These are phyloP conservation scores for Lentinus tigrinus DNA, from an alignment of 768 basidiomycete genomes.

Conservation along the genomic window DNA sequence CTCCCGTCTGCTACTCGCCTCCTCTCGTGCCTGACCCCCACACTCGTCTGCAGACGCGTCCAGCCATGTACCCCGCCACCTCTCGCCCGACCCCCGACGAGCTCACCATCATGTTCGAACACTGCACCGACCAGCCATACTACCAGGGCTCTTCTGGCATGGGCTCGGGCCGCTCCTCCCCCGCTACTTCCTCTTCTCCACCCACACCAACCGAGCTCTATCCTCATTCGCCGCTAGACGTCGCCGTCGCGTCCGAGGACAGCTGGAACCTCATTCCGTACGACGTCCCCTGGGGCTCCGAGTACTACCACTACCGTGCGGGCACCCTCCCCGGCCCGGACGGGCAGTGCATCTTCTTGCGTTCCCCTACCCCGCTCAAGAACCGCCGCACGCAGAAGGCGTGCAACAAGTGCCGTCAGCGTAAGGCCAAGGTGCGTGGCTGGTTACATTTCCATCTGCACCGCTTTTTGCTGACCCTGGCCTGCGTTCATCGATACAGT, in stretches of 20 bases:
- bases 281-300: constrained; percentile 38
- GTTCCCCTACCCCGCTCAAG: constrained; percentile 38
- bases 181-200: constrained; percentile 2
- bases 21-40: not conserved
- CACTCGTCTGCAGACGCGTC: not conserved
- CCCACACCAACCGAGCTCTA: constrained; percentile 4
- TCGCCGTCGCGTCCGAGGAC: constrained; percentile 15
- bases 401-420: constrained; percentile 38
- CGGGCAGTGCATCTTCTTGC: constrained; percentile 37
- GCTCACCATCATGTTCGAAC: constrained; percentile 18
- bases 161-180: constrained; percentile 5
- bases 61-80: not conserved
- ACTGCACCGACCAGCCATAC: not conserved
- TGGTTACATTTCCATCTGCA: not conserved
- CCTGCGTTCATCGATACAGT: constrained; percentile 22
- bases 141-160: not conserved
- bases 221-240: not conserved
- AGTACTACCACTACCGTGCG: constrained; percentile 31
- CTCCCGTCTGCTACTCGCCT: not conserved
- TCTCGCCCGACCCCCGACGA: not conserved
- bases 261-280: constrained; percentile 40
- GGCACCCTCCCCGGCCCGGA: constrained; percentile 38
- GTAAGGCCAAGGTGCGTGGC: constrained; percentile 38
- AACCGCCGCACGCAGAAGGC: constrained; percentile 37
- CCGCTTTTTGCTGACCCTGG: not conserved